Evolutionary conservation across 805 yeast genomes (phyloP).

Genomic region (Yarrowia sp.): DNA sequence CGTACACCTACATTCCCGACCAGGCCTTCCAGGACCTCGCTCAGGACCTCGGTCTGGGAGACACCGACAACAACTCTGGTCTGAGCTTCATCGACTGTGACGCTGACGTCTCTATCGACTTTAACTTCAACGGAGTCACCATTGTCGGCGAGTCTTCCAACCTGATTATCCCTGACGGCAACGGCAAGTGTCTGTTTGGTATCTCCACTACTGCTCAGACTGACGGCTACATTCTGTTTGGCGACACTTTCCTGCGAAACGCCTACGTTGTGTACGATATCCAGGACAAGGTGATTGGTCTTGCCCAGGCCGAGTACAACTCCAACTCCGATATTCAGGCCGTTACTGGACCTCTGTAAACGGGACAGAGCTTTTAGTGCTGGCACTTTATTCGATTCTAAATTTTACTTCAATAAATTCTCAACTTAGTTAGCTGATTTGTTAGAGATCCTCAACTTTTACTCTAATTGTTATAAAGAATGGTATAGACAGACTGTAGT

Average conservation of each 20-base stretch:
- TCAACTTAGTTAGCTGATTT: too few relatives aligned
- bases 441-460: too few relatives aligned
- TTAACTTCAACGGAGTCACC: conserved; percentile 39
- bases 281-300: conserved; percentile 48
- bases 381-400: not conserved
- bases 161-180: not conserved
- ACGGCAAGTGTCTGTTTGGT: conserved; percentile 44
- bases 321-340: conserved; percentile 41
- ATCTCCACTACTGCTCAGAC: conserved; percentile 46
- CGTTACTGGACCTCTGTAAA: conserved; percentile 41
- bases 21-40: not conserved
- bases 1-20: conserved; percentile 59
- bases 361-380: too few relatives aligned
- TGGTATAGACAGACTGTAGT: not conserved
- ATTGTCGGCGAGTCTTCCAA: not conserved
- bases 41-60: not conserved
- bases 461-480: too few relatives aligned
- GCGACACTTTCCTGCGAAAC: conserved; percentile 68
- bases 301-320: conserved; percentile 11
- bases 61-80: conserved; percentile 24
- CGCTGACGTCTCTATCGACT: conserved; percentile 38
- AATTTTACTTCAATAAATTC: not conserved
- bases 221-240: conserved; percentile 49
- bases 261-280: conserved; percentile 73
- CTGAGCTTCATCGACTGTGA: conserved; percentile 25